Evolutionary conservation across 1,284 basidiomycete species (phyloP).

Genomic region (Hortiboletus rubellus): DNA sequence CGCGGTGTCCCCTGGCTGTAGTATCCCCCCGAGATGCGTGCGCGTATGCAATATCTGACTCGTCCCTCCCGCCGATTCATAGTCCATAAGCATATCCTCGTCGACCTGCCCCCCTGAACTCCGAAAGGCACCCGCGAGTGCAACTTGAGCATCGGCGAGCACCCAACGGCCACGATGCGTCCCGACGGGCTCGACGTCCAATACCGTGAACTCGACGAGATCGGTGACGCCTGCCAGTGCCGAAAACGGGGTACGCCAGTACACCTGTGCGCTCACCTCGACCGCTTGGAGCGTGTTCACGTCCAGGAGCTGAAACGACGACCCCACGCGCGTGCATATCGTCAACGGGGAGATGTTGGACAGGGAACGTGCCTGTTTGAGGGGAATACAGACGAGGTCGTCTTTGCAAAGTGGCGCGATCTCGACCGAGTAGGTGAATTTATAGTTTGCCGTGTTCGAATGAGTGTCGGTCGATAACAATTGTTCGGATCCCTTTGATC

Average conservation of each 20-base stretch:
- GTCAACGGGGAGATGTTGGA: constrained; percentile 89
- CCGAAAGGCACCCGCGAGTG: constrained; percentile 77
- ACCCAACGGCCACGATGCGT: constrained; percentile 73
- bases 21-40: constrained; percentile 92
- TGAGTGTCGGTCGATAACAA: constrained; percentile 93
- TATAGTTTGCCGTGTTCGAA: constrained; percentile 92
- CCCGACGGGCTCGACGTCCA: constrained; percentile 89
- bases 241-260: constrained; percentile 91
- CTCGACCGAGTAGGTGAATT: constrained; percentile 97
- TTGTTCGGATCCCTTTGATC: constrained; percentile 91
- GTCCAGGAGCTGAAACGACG: constrained; percentile 90
- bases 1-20: constrained; percentile 94
- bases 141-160: constrained; percentile 93
- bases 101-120: constrained; percentile 43
- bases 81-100: constrained; percentile 56
- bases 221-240: constrained; percentile 82
- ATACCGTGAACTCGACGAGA: constrained; percentile 91
- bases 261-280: constrained; percentile 81
- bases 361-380: constrained; percentile 77
- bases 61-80: constrained; percentile 50
- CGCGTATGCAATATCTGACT: constrained; percentile 94
- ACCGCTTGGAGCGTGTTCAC: constrained; percentile 82
- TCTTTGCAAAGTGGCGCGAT: constrained; percentile 98
- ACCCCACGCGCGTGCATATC: constrained; percentile 89
- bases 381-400: constrained; percentile 90